These are phyloP conservation scores for Lactarius hatsudake DNA, from an alignment of 768 basidiomycete species.

Conservation along the genomic window DNA sequence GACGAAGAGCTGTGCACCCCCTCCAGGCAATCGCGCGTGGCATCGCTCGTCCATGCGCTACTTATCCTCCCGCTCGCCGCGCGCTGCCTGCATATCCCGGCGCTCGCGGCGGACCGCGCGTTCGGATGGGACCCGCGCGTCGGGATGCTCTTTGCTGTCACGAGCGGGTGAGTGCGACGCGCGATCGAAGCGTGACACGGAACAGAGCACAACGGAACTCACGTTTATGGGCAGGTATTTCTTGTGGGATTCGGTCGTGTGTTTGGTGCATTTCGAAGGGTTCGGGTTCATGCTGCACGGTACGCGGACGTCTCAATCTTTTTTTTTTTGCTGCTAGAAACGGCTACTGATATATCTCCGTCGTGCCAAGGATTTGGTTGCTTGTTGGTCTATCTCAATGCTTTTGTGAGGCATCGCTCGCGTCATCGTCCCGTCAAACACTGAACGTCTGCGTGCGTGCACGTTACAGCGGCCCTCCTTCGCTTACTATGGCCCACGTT, in stretches of 20 bases:
- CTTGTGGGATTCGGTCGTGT: slow-evolving; percentile 79
- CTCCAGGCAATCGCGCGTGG: slow-evolving; percentile 62
- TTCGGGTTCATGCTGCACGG: slow-evolving; percentile 80
- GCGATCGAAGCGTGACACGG: background rate
- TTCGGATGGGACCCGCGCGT: slow-evolving; percentile 69
- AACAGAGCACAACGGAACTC: background rate
- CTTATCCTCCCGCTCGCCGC: slow-evolving; percentile 64
- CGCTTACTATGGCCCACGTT: slow-evolving; percentile 74
- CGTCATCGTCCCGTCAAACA: background rate
- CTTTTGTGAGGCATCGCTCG: slow-evolving; percentile 54
- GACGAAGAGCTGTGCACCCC: background rate
- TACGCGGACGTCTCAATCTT: slow-evolving; percentile 28
- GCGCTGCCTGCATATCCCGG: slow-evolving; percentile 47
- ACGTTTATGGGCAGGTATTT: slow-evolving; percentile 53
- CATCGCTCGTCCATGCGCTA: slow-evolving; percentile 71
- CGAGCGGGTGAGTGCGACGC: slow-evolving; percentile 54
- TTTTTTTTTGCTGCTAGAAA: background rate
- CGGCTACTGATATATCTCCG: background rate
- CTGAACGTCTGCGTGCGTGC: background rate
- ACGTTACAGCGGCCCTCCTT: slow-evolving; percentile 56
- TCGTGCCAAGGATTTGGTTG: slow-evolving; percentile 52
- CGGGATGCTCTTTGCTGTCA: slow-evolving; percentile 62
- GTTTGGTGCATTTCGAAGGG: slow-evolving; percentile 63
- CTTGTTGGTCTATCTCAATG: slow-evolving; percentile 58
- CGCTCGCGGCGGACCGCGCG: slow-evolving; percentile 56